Percentiles rank a stretch among this genome's conserved stretches.
These are phyloP conservation scores for Boletellus sp. DNA, from an alignment of 768 basidiomycete species.

Conservation along the genomic window DNA sequence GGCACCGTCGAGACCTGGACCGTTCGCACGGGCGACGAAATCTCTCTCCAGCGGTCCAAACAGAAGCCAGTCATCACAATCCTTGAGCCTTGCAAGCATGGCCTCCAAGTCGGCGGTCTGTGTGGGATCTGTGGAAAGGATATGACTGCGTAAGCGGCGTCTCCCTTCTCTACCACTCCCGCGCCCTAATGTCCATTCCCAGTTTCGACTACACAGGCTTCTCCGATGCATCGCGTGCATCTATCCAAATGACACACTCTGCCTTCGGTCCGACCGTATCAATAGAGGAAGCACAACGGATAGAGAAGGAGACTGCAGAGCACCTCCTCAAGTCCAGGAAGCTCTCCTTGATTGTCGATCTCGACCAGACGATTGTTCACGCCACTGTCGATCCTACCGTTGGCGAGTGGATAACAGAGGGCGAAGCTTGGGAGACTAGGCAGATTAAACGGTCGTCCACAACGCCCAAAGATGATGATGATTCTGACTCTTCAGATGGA, in stretches of 20 bases:
- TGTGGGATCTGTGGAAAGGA: constrained; percentile 96
- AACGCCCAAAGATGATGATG: constrained; percentile 25
- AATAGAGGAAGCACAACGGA: constrained; percentile 83
- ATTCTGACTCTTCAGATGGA: constrained; percentile 37
- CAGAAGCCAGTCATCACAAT: constrained; percentile 62
- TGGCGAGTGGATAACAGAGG: constrained; percentile 92
- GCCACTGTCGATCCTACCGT: constrained; percentile 98
- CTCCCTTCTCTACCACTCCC: constrained; percentile 1
- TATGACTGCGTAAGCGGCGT: constrained; percentile 70
- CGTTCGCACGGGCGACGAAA: constrained; percentile 58
- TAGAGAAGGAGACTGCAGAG: constrained; percentile 79
- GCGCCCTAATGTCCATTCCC: constrained; percentile 11
- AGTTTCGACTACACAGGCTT: constrained; percentile 86
- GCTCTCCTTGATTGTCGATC: constrained; percentile 94
- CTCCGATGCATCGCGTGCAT: constrained; percentile 81
- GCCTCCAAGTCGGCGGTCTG: constrained; percentile 86
- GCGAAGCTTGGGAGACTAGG: constrained; percentile 72
- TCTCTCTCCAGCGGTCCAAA: constrained; percentile 56
- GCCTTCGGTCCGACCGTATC: constrained; percentile 90
- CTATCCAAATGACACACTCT: constrained; percentile 93
- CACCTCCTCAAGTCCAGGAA: constrained; percentile 72
- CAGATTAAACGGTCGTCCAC: constrained; percentile 43
- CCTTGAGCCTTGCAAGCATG: constrained; percentile 93
- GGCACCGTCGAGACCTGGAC: constrained; percentile 75
- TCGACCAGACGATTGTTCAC: constrained; percentile 98